Conservation (phyloP, 352 stramenopile species). For the Phytopythium sindhum region DNA sequence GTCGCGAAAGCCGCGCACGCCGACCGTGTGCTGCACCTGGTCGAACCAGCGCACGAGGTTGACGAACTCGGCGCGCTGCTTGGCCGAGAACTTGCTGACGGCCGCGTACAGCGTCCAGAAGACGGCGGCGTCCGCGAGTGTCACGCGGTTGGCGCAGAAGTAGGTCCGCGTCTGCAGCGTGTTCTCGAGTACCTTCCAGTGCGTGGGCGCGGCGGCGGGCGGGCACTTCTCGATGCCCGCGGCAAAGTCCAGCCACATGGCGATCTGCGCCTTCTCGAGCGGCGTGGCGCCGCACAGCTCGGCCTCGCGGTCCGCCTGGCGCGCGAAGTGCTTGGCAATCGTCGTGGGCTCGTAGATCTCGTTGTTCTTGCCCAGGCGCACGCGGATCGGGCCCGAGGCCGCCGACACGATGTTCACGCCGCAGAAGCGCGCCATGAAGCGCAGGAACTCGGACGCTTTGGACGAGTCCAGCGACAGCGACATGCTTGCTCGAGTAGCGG, state of each 20-base stretch:
- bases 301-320: constrained; percentile 65
- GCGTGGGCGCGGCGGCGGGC: constrained; percentile 24
- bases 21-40: constrained; percentile 82
- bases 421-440: constrained; percentile 82
- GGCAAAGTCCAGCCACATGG: constrained; percentile 79
- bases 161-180: constrained; percentile 60
- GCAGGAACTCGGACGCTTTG: constrained; percentile 62
- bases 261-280: constrained; percentile 67
- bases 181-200: constrained; percentile 66
- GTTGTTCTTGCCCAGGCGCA: constrained; percentile 66
- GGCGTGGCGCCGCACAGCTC: constrained; percentile 57
- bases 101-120: constrained; percentile 60
- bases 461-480: constrained; percentile 83
- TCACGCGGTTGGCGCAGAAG: constrained; percentile 63
- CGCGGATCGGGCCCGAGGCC: constrained; percentile 63
- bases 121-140: constrained; percentile 73
- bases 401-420: constrained; percentile 72
- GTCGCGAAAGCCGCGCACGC: constrained; percentile 77
- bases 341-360: constrained; percentile 69
- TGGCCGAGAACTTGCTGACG: constrained; percentile 29
- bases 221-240: constrained; percentile 40
- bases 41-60: constrained; percentile 84
- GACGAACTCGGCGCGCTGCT: constrained; percentile 42
- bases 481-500: constrained; percentile 26
- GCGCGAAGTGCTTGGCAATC: constrained; percentile 77